These are phyloP conservation scores for Kodamaea suecica DNA, from an alignment of 1,139 yeast genomes.

Conservation along the genomic window DNA sequence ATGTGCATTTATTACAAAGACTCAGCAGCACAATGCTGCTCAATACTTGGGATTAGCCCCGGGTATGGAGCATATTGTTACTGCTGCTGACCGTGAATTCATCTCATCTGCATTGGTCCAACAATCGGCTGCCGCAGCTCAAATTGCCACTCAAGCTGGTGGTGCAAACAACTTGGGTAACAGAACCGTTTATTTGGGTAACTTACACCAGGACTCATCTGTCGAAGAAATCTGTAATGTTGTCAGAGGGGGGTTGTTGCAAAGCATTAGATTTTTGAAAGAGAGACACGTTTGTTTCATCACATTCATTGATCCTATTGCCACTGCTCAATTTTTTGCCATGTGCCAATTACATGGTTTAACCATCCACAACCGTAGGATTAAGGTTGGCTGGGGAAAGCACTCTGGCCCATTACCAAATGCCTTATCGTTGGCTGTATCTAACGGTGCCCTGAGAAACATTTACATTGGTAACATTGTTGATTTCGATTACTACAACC, in stretches of 20 bases:
- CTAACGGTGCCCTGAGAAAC: slow-evolving; percentile 92
- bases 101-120: slow-evolving; percentile 59
- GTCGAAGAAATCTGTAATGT: slow-evolving; percentile 92
- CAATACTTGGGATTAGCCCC: slow-evolving; percentile 90
- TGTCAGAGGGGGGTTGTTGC: slow-evolving; percentile 88
- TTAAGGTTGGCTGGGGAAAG: slow-evolving; percentile 95
- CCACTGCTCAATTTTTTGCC: slow-evolving; percentile 92
- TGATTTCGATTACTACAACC: slow-evolving; percentile 49
- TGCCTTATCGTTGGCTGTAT: slow-evolving; percentile 77
- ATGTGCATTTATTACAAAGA: slow-evolving; percentile 77
- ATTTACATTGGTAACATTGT: slow-evolving; percentile 73
- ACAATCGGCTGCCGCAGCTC: slow-evolving; percentile 70
- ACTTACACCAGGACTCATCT: slow-evolving; percentile 78
- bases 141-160: slow-evolving; percentile 70
- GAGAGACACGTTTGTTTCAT: slow-evolving; percentile 89
- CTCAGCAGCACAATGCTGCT: slow-evolving; percentile 97
- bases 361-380: slow-evolving; percentile 72
- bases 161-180: slow-evolving; percentile 83
- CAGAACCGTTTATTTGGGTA: slow-evolving; percentile 88
- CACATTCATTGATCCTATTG: slow-evolving; percentile 85
- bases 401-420: slow-evolving; percentile 89
- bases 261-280: slow-evolving; percentile 65
- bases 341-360: slow-evolving; percentile 81
- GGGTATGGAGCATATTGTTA: slow-evolving; percentile 79
- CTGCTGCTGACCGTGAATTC: slow-evolving; percentile 74